phyloP scores from a whole-genome alignment of 805 yeast species.

The Pichia phayaonensis region DNA sequence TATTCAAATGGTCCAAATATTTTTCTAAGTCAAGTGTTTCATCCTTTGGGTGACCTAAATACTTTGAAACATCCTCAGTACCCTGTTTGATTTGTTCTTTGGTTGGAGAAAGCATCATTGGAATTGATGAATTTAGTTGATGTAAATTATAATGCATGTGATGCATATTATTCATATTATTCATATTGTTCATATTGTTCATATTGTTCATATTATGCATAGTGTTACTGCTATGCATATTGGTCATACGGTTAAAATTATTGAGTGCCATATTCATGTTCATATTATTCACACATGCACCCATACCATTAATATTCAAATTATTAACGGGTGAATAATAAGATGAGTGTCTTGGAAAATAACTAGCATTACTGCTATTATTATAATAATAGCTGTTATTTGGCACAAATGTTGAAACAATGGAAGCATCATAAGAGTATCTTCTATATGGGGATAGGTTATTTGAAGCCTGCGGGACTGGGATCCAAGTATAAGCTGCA shows the following conservation, averaged over 20 bases:
- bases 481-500: constrained; percentile 13
- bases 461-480: constrained; percentile 17
- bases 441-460: constrained; percentile 20
- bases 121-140: neutral
- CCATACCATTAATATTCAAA: neutral
- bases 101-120: neutral
- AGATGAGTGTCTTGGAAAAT: neutral
- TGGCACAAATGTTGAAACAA: constrained; percentile 11
- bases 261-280: neutral
- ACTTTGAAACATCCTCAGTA: constrained; percentile 21
- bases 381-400: constrained; percentile 2
- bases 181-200: neutral
- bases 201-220: neutral
- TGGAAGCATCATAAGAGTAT: constrained; percentile 20
- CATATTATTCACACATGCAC: neutral
- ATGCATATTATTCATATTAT: neutral
- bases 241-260: no score
- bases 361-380: neutral
- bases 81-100: constrained; percentile 22
- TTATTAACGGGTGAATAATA: neutral
- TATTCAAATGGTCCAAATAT: constrained; percentile 18
- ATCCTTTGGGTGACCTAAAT: constrained; percentile 22
- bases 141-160: neutral
- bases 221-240: neutral
- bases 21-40: constrained; percentile 20